These are phyloP conservation scores for Chlamydomonas urium DNA, from an alignment of 139 green algal species.

Conservation along the genomic window DNA sequence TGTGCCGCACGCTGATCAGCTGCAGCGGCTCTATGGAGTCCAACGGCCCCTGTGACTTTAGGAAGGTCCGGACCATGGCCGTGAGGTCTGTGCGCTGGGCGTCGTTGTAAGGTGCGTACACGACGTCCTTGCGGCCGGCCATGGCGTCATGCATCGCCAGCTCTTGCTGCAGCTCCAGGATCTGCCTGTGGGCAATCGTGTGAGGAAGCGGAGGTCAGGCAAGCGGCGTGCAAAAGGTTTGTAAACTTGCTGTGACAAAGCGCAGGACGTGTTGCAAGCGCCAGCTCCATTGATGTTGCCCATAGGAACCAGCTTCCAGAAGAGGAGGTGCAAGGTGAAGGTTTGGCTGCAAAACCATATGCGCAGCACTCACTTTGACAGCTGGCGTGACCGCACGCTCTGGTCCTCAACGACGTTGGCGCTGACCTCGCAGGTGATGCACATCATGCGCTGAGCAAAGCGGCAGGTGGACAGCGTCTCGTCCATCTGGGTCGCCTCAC, in stretches of 20 bases:
- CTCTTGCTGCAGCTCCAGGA: constrained; percentile 52
- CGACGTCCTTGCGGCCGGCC: constrained; percentile 17
- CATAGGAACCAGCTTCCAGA: too few relatives aligned
- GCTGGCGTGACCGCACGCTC: constrained; percentile 24
- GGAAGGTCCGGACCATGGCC: not conserved
- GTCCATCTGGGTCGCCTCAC: constrained; percentile 43
- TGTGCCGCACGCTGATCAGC: constrained; percentile 35
- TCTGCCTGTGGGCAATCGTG: constrained; percentile 32
- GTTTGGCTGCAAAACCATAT: too few relatives aligned
- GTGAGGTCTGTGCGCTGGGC: constrained; percentile 11
- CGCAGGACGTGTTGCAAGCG: too few relatives aligned
- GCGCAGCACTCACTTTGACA: constrained; percentile 47
- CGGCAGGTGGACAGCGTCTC: constrained; percentile 73
- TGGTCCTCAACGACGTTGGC: constrained; percentile 46
- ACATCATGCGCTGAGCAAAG: constrained; percentile 71
- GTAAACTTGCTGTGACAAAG: not conserved
- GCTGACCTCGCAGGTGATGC: constrained; percentile 44
- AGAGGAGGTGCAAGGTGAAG: too few relatives aligned
- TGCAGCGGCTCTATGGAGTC: constrained; percentile 30
- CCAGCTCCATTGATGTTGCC: too few relatives aligned
- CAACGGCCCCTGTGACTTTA: not conserved
- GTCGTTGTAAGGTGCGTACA: constrained; percentile 34
- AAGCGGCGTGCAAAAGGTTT: not conserved
- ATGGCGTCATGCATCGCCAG: constrained; percentile 50
- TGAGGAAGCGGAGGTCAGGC: not conserved